Evolutionary conservation across 306 rosid genomes (phyloP).

Genomic region (Acacia confusa): DNA sequence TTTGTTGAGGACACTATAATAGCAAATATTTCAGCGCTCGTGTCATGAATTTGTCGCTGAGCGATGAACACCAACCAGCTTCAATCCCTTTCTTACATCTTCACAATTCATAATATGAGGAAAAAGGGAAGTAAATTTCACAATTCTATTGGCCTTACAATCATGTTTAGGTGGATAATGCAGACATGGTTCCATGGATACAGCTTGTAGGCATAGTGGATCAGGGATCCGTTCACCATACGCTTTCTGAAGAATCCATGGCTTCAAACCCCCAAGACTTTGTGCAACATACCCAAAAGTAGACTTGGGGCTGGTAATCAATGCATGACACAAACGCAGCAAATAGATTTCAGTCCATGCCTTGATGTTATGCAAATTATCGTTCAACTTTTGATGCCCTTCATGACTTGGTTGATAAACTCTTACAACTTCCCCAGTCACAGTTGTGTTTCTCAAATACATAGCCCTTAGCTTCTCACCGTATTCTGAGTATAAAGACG

Average conservation of each 20-base stretch:
- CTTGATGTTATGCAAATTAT: constrained; percentile 59
- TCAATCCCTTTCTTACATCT: constrained; percentile 68
- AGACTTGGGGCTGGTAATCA: constrained; percentile 70
- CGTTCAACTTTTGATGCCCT: constrained; percentile 60
- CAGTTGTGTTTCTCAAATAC: constrained; percentile 47
- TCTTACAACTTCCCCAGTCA: constrained; percentile 50
- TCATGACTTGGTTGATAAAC: constrained; percentile 77
- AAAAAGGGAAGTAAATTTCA: constrained; percentile 52
- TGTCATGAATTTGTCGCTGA: constrained; percentile 13
- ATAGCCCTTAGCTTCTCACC: constrained; percentile 53
- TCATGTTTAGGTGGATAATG: constrained; percentile 58
- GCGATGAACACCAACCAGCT: constrained; percentile 39
- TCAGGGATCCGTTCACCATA: constrained; percentile 51
- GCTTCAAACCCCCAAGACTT: constrained; percentile 58
- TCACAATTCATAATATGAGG: constrained; percentile 66
- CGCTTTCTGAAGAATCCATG: constrained; percentile 71
- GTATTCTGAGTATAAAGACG: constrained; percentile 62
- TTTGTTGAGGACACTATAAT: not conserved
- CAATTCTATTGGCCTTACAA: constrained; percentile 52
- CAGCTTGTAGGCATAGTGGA: constrained; percentile 62
- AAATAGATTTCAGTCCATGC: constrained; percentile 74
- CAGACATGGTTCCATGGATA: constrained; percentile 45
- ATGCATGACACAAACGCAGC: constrained; percentile 62
- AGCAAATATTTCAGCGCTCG: not conserved
- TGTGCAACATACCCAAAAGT: constrained; percentile 86